phyloP scores from a whole-genome alignment of 305 asterid genomes.

The Rubia tinctorum region DNA sequence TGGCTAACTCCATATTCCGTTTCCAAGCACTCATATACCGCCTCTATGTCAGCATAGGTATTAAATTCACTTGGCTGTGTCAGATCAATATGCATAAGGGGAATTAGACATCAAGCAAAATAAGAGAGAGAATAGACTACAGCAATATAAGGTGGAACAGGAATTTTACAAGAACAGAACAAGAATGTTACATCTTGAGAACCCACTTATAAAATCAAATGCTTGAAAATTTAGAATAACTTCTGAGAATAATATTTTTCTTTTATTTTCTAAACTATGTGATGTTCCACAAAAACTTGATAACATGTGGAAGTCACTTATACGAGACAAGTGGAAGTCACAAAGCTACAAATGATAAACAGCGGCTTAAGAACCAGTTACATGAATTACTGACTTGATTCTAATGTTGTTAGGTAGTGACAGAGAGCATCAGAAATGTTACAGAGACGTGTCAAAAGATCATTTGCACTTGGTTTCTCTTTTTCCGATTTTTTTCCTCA shows the following conservation, averaged over 20 bases:
- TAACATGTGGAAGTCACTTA: not conserved
- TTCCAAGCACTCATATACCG: conserved; percentile 91
- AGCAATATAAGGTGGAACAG: not conserved
- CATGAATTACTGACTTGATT: not conserved
- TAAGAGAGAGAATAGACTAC: not conserved
- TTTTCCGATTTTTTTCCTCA: not conserved
- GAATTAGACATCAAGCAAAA: not conserved
- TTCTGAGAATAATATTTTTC: not conserved
- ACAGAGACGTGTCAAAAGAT: not conserved
- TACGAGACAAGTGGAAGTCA: not conserved
- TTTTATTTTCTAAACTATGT: not conserved
- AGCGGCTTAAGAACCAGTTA: not conserved
- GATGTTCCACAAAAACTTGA: not conserved
- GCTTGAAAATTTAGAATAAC: not conserved
- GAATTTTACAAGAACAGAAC: not conserved
- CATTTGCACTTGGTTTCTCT: not conserved
- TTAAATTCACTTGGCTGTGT: conserved; percentile 87
- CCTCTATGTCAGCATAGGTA: conserved; percentile 96
- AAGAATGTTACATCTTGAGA: not conserved
- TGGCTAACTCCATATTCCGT: conserved; percentile 90
- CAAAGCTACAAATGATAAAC: not conserved
- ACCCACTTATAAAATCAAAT: not conserved
- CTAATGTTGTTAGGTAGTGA: not conserved
- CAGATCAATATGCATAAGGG: conserved; percentile 8
- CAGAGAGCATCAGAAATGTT: not conserved